These are phyloP conservation scores for Aphanocladium album DNA, from an alignment of 2,329 filamentous ascomycete species.

Conservation along the genomic window DNA sequence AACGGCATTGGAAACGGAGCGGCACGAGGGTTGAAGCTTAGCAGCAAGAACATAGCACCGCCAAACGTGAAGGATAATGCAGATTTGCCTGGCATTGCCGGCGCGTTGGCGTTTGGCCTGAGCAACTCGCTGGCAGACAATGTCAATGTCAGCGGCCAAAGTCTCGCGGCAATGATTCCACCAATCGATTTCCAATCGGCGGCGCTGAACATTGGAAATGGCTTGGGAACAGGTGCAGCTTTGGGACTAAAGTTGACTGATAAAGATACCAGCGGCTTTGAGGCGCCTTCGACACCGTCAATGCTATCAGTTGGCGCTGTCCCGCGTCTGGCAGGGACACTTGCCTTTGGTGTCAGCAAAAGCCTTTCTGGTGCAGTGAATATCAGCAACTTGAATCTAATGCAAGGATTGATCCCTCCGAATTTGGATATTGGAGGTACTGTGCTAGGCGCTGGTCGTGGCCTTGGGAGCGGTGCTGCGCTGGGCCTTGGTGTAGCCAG, in stretches of 20 bases:
- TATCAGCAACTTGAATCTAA: not conserved
- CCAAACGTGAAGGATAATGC: not conserved
- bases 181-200: conserved; percentile 1
- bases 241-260: not conserved
- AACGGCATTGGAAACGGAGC: conserved; percentile 16
- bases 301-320: not conserved
- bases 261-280: not conserved
- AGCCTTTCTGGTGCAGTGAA: conserved; percentile 1
- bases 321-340: not conserved
- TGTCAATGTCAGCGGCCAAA: not conserved
- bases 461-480: not conserved
- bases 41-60: conserved; percentile 8
- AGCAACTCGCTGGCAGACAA: conserved; percentile 16
- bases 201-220: conserved; percentile 2
- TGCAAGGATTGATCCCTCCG: not conserved
- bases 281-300: not conserved
- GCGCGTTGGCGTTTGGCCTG: conserved; percentile 17
- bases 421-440: not conserved
- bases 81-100: conserved; percentile 12
- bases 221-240: not conserved
- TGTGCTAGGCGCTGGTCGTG: not conserved
- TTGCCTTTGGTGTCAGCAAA: conserved; percentile 6
- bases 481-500: not conserved
- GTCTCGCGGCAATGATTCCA: not conserved
- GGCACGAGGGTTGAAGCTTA: conserved; percentile 15